Conservation (phyloP, 2,329 filamentous ascomycete species). For the Graphilbum fragrans region DNA sequence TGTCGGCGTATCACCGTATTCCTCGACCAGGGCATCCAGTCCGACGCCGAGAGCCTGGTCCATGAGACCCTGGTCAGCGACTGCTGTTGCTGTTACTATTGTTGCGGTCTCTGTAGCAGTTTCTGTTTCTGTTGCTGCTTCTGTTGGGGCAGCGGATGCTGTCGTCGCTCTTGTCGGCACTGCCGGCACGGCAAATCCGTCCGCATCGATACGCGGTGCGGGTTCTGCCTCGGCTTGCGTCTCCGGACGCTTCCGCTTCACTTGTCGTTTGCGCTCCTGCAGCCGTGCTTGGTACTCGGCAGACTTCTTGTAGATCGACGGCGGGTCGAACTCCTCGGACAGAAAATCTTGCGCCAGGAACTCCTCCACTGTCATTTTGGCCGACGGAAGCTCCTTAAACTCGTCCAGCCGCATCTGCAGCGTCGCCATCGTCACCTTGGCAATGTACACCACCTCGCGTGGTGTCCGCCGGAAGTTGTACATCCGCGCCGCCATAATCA, state of each 20-base stretch:
- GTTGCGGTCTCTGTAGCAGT: conserved; percentile 1
- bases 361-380: conserved; percentile 75
- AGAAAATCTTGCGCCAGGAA: conserved; percentile 51
- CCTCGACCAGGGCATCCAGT: conserved; percentile 28
- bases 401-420: conserved; percentile 86
- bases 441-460: conserved; percentile 92
- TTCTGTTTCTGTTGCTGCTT: neutral
- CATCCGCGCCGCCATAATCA: conserved; percentile 92
- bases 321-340: conserved; percentile 56
- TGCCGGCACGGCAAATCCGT: conserved; percentile 56
- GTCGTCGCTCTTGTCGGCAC: conserved; percentile 21
- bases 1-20: conserved; percentile 26
- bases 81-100: too few species aligned
- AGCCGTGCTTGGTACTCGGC: conserved; percentile 44
- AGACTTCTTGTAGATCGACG: conserved; percentile 61
- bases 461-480: conserved; percentile 94
- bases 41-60: conserved; percentile 7
- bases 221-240: neutral
- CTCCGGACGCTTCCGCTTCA: conserved; percentile 13
- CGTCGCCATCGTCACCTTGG: conserved; percentile 90
- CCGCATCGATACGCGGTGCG: conserved; percentile 33
- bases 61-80: too few species aligned
- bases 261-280: conserved; percentile 35
- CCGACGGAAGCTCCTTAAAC: conserved; percentile 78
- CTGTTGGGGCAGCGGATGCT: neutral